Evolutionary conservation across 257 asterid species (phyloP), one percentile per base, ranked within the genome.

Genomic region (Scutellaria barbata): DNA sequence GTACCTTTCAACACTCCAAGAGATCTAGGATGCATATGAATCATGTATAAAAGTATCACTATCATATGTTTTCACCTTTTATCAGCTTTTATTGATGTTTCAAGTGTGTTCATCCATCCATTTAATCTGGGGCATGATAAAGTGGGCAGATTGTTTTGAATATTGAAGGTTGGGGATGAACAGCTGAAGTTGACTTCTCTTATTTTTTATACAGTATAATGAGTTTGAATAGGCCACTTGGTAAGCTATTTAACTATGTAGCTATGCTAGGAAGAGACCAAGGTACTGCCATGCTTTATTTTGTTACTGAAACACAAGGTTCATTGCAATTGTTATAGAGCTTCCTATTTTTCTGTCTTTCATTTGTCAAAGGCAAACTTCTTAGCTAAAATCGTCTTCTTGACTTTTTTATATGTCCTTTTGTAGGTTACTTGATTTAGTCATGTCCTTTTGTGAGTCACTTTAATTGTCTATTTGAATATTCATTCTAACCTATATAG

Each of bases 391-490:
- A 11, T 7, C 12, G 45, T 30, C 50, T 8, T n/a, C 35, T 33
- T 47, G 10, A 10, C 8, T 43, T 10, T 10, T 35, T 25, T 53
- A 18, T 14, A 5, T 30, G 51, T 35, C 62, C 42, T 56, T 57
- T 8, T 63, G 17, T 22, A 11, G 41, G 46, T 17, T 41, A 50
- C 33, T 56, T 48, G 10, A 7, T 51, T 20, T 16, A 12, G 42
- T 46, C 69, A 11, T 63, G 18, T 50, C 57, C 70, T 57, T 58
- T 6, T 20, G 14, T 46, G 30, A 42, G 46, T 20, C 43, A 14
- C 51, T 55, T 58, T 51, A 9, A 16, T 56, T 57, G 46, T 63
- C 66, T 39, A 6, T 79, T 46, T 72, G 50, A 37, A 66, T 39
- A 18, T 69, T 30, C 16, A 47, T 55, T 69, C 60, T 74, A 56